Conservation (phyloP, 2,329 filamentous ascomycete species). For the Fusarium continuum region DNA sequence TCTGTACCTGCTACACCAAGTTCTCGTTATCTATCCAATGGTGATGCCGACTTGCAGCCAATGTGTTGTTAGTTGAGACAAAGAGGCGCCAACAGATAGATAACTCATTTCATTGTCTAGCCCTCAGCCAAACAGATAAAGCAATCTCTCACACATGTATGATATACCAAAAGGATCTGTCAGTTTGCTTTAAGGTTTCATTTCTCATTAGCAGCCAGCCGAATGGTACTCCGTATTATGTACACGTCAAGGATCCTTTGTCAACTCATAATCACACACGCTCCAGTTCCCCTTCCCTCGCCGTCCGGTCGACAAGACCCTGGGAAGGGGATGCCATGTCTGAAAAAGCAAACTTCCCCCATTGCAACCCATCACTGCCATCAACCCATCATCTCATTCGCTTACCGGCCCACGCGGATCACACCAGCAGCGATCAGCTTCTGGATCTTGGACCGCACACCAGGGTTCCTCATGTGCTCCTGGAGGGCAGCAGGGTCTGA, state of each 20-base stretch:
- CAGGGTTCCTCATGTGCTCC: slow-evolving; percentile 96
- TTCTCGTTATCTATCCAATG: not conserved
- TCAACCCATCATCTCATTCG: slow-evolving; percentile 1
- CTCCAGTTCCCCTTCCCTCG: slow-evolving; percentile 22
- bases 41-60: not conserved
- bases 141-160: slow-evolving; percentile 8
- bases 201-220: slow-evolving; percentile 46
- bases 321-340: slow-evolving; percentile 23
- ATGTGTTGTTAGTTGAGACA: slow-evolving; percentile 10
- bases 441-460: slow-evolving; percentile 87
- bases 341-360: slow-evolving; percentile 26
- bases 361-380: slow-evolving; percentile 13
- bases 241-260: slow-evolving; percentile 42
- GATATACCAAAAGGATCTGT: not conserved
- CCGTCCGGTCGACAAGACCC: slow-evolving; percentile 18
- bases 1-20: not conserved
- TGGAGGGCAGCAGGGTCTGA: slow-evolving; percentile 89
- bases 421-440: slow-evolving; percentile 94
- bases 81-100: not conserved
- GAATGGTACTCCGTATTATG: slow-evolving; percentile 41
- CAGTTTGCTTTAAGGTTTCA: slow-evolving; percentile 38
- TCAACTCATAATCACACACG: slow-evolving; percentile 36
- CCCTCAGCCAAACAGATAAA: not conserved
- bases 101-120: not conserved
- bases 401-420: slow-evolving; percentile 74